Conservation (phyloP, 768 basidiomycete species). For the Kwoniella dendrophila region DNA sequence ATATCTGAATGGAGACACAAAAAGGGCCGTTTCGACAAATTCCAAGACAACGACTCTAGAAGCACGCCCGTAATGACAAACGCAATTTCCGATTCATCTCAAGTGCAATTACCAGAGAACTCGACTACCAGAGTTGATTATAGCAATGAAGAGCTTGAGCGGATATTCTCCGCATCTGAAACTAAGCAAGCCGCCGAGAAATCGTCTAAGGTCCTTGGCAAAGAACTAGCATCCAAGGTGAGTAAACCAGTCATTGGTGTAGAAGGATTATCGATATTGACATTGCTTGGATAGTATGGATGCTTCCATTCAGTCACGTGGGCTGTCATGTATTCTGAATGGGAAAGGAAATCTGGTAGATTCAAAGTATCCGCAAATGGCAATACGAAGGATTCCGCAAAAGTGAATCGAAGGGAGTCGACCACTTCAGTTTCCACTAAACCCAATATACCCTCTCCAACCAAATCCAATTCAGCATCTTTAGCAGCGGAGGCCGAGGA, state of each 20-base stretch:
- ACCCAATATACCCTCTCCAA: background rate
- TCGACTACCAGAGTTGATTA: background rate
- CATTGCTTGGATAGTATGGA: constrained; percentile 3
- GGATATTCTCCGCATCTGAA: background rate
- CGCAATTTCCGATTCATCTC: too few relatives aligned
- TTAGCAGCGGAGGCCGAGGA: background rate
- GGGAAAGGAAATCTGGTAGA: background rate
- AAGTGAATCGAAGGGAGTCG: background rate
- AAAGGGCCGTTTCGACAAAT: constrained; percentile 7
- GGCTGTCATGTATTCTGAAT: constrained; percentile 14
- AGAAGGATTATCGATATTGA: background rate
- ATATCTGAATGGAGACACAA: constrained; percentile 1
- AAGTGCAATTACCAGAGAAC: background rate
- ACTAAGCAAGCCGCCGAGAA: background rate
- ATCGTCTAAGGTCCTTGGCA: constrained; percentile 1
- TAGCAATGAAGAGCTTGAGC: constrained; percentile 2
- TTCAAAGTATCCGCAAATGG: constrained; percentile 1
- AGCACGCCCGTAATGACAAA: background rate
- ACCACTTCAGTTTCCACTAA: background rate
- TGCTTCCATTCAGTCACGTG: constrained; percentile 1
- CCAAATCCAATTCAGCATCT: background rate
- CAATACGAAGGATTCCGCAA: background rate
- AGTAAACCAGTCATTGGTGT: background rate
- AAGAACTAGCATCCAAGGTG: constrained; percentile 9
- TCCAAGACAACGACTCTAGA: background rate